A percentile compares a stretch with the other conserved stretches of the same genome.
These are phyloP conservation scores for Penicillium sp. DNA, from an alignment of 2,329 filamentous ascomycete genomes.

Conservation along the genomic window DNA sequence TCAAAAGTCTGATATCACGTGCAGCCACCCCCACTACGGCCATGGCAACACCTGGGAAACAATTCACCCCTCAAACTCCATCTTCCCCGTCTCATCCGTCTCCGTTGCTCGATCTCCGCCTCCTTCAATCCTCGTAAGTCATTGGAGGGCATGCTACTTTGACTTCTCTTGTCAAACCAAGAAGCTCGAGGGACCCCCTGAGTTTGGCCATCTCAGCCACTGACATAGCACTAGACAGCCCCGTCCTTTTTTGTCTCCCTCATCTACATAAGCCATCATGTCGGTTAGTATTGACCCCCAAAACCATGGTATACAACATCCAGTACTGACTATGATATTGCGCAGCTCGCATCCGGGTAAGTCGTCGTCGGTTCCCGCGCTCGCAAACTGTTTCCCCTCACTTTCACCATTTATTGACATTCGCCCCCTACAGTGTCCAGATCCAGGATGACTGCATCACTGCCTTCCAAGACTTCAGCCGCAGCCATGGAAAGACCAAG, in stretches of 20 bases:
- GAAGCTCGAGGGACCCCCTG: not conserved
- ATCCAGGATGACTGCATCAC: constrained; percentile 50
- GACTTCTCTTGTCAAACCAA: not conserved
- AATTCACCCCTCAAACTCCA: constrained; percentile 38
- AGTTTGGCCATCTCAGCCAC: constrained; percentile 18
- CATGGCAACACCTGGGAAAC: constrained; percentile 35
- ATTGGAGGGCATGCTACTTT: not conserved
- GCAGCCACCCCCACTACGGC: constrained; percentile 32
- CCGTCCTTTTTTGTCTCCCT: constrained; percentile 19
- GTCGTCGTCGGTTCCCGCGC: constrained; percentile 9
- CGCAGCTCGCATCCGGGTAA: constrained; percentile 41
- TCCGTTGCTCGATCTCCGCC: constrained; percentile 15
- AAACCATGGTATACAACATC: not conserved
- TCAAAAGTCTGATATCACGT: constrained; percentile 25
- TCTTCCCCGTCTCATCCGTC: constrained; percentile 22
- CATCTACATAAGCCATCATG: constrained; percentile 33
- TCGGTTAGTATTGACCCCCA: constrained; percentile 31
- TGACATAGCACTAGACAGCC: constrained; percentile 35
- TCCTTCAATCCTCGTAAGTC: constrained; percentile 13
- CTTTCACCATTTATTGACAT: constrained; percentile 22
- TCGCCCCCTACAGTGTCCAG: constrained; percentile 40
- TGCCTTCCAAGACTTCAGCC: constrained; percentile 50
- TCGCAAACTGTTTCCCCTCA: constrained; percentile 5
- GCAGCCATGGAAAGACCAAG: constrained; percentile 47
- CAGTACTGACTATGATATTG: constrained; percentile 14